phyloP scores from a whole-genome alignment of 75 land plant genomes.

The Adiantum capillusveneris region DNA sequence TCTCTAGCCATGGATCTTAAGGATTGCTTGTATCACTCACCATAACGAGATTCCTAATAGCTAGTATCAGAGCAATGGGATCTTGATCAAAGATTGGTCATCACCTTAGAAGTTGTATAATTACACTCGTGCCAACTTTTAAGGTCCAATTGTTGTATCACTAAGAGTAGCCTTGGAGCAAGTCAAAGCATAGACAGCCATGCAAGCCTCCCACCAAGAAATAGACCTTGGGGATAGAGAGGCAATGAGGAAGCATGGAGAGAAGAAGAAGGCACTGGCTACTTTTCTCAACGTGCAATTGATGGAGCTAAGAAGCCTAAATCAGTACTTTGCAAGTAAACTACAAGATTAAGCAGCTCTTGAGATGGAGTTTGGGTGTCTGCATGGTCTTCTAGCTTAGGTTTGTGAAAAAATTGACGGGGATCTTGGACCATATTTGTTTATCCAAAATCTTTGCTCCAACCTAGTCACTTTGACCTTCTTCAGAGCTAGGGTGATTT shows the following conservation, averaged over 20 bases:
- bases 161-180: conserved; percentile 9
- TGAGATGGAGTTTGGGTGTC: conserved; percentile 56
- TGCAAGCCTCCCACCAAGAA: conserved; percentile 20
- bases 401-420: conserved; percentile 54
- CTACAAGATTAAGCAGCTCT: conserved; percentile 53
- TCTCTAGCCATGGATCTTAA: no score
- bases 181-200: conserved; percentile 2
- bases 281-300: conserved; percentile 79
- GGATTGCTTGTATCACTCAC: no score
- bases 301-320: conserved; percentile 42
- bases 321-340: conserved; percentile 61
- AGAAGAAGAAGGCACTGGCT: conserved; percentile 90
- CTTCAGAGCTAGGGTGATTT: neutral
- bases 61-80: no score
- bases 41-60: no score
- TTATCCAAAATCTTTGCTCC: no score
- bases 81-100: no score
- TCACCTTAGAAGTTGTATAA: no score
- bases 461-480: no score
- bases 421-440: conserved; percentile 42
- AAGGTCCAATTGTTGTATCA: no score
- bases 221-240: conserved; percentile 51
- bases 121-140: no score
- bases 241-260: conserved; percentile 87
- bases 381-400: conserved; percentile 49